Evolutionary conservation across 2,329 filamentous ascomycete species (phyloP), one percentile per base, ranked within the genome.

Genomic region (Fonsecaea pugnacius): DNA sequence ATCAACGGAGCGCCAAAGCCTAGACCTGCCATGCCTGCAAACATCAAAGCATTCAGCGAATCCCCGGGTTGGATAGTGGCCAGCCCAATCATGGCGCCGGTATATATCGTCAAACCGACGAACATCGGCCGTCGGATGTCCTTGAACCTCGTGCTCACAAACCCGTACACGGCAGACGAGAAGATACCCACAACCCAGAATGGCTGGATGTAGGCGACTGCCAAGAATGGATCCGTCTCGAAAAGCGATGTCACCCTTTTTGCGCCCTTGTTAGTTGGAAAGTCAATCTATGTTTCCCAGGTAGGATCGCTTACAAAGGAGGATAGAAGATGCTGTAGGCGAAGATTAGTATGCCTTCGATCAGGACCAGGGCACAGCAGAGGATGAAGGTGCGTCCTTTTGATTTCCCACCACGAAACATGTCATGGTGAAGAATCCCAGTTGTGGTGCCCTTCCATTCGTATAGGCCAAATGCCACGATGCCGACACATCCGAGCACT

Each of bases 361-460:
- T 16, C n/a, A 60, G 35, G n/a, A 66, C 60, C 38, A 66, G 27
- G 32, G 30, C 12, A 9, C 58, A 35, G 54, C 60, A 66, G 46
- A 66, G 27, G 27, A 48, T 46, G 38, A 66, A 66, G 12, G 60
- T 63, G 7, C 60, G 53, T 35, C 53, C 63, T n/a, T 30, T 52
- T 24, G 52, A n/a, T 32, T 50, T 63, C 5, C 48, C 55, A 8
- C 55, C 60, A 8, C 52, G 40, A 60, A 66, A 66, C 16, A 66
- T 36, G 24, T 63, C 63, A 30, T 66, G 63, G 33, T 63, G 50
- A 3, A 66, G 35, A 21, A 66, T 63, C n/a, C 63, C 63, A 1
- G 54, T 58, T 12, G 30, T 63, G n/a, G 63, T 66, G 12, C 53
- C 63, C 40, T 66, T 66, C 63, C 63, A 66, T 18, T 66, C 63